Percentiles rank a stretch among this genome's conserved stretches.
These are phyloP conservation scores for Tylopilus sp. DNA, from an alignment of 1,284 basidiomycete genomes.

Conservation along the genomic window DNA sequence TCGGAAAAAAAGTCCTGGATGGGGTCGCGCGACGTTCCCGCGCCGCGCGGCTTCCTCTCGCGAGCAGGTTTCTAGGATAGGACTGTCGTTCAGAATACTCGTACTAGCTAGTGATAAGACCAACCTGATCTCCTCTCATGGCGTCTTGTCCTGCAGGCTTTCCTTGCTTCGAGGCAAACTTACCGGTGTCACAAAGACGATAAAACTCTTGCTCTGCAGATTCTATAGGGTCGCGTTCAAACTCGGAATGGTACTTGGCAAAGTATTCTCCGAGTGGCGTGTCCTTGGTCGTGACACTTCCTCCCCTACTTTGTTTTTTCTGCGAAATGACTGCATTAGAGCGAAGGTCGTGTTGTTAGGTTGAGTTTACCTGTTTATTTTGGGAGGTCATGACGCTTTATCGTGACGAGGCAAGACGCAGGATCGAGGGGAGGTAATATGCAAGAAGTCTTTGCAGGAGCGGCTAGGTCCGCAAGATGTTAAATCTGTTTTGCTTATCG, in stretches of 20 bases:
- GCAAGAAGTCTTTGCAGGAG: too few species aligned
- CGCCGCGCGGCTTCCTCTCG: background rate
- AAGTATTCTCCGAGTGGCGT: slow-evolving; percentile 22
- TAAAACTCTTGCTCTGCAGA: slow-evolving; percentile 34
- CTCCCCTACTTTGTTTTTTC: background rate
- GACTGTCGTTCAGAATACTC: background rate
- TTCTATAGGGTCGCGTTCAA: slow-evolving; percentile 15
- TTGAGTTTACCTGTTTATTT: background rate
- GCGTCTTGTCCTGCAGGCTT: background rate
- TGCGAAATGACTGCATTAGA: too few species aligned
- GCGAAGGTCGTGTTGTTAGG: background rate
- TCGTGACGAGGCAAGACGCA: too few species aligned
- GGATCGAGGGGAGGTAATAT: too few species aligned
- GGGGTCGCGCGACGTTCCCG: background rate
- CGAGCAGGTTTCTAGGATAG: background rate
- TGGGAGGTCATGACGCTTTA: background rate
- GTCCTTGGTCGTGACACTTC: background rate
- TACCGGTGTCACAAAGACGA: slow-evolving; percentile 24
- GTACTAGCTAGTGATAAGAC: background rate
- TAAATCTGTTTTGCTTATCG: too few species aligned
- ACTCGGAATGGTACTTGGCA: slow-evolving; percentile 5
- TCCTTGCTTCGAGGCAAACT: slow-evolving; percentile 8
- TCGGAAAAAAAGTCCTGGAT: background rate
- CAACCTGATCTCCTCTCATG: background rate
- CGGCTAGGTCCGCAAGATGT: too few species aligned